phyloP scores from a whole-genome alignment of 495 filamentous ascomycete species.

The Penicillium ucsense region DNA sequence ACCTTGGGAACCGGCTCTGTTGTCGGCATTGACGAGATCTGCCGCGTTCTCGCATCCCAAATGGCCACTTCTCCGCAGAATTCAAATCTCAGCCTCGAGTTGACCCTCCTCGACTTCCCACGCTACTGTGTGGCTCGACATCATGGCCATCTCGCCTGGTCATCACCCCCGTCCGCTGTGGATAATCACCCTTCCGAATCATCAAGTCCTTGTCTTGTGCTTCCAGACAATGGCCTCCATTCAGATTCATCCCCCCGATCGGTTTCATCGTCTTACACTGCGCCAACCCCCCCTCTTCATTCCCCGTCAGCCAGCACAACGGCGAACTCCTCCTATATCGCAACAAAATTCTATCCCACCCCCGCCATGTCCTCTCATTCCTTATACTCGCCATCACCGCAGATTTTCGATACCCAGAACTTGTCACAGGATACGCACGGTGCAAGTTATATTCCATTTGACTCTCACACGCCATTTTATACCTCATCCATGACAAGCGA shows the following conservation, averaged over 20 bases:
- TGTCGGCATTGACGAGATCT: slow-evolving; percentile 68
- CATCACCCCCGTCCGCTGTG: slow-evolving; percentile 24
- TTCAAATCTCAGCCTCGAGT: slow-evolving; percentile 23
- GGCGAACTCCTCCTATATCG: slow-evolving; percentile 27
- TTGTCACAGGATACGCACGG: slow-evolving; percentile 21
- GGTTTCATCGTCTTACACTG: slow-evolving; percentile 28
- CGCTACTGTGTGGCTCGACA: slow-evolving; percentile 27
- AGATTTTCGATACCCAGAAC: slow-evolving; percentile 27
- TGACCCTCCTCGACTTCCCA: slow-evolving; percentile 32
- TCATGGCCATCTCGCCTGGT: slow-evolving; percentile 28
- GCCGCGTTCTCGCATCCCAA: slow-evolving; percentile 38
- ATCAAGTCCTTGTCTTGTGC: slow-evolving; percentile 27
- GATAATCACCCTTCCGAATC: slow-evolving; percentile 31
- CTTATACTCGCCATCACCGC: slow-evolving; percentile 29
- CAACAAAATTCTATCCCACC: slow-evolving; percentile 25
- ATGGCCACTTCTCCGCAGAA: slow-evolving; percentile 28
- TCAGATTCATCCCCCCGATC: slow-evolving; percentile 31
- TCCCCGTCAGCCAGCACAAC: slow-evolving; percentile 32
- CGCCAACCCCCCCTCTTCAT: slow-evolving; percentile 35
- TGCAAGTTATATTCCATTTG: slow-evolving; percentile 17
- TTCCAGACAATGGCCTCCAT: slow-evolving; percentile 27
- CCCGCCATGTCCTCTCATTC: slow-evolving; percentile 18
- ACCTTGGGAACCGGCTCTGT: slow-evolving; percentile 73
- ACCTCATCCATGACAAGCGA: slow-evolving; percentile 13
- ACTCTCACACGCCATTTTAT: slow-evolving; percentile 23